Percentiles rank a stretch among this genome's conserved stretches.
Conservation (phyloP, 495 filamentous ascomycete species). For the Bacidia rubella region DNA sequence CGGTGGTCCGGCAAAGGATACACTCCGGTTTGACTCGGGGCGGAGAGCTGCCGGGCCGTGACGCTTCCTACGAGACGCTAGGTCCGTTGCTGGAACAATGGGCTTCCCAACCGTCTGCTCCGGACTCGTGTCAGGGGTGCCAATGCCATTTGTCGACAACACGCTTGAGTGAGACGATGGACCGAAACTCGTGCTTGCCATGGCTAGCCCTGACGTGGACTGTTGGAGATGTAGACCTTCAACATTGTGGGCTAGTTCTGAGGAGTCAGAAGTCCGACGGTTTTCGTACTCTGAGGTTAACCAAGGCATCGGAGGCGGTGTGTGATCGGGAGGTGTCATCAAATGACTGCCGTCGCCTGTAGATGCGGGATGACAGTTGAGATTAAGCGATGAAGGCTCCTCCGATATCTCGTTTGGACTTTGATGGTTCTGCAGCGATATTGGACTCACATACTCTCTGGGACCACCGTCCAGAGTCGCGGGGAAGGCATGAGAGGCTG, state of each 20-base stretch:
- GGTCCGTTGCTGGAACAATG: slow-evolving; percentile 23
- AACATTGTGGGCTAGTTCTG: slow-evolving; percentile 16
- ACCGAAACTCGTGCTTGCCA: slow-evolving; percentile 22
- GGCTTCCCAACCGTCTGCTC: slow-evolving; percentile 1
- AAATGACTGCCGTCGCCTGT: slow-evolving; percentile 13
- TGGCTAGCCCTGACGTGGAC: slow-evolving; percentile 10
- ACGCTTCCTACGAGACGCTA: slow-evolving; percentile 41
- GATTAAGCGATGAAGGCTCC: slow-evolving; percentile 15
- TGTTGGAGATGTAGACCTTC: slow-evolving; percentile 15
- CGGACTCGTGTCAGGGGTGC: slow-evolving; percentile 24
- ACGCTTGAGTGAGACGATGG: slow-evolving; percentile 24
- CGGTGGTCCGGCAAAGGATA: slow-evolving; percentile 27
- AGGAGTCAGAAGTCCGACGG: slow-evolving; percentile 15
- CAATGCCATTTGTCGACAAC: slow-evolving; percentile 27
- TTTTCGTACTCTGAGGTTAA: slow-evolving; percentile 5
- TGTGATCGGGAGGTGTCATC: slow-evolving; percentile 15
- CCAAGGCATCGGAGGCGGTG: slow-evolving; percentile 15
- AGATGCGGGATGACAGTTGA: slow-evolving; percentile 14
- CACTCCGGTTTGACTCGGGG: slow-evolving; percentile 26
- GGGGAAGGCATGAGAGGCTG: slow-evolving; percentile 1
- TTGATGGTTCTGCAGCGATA: neutral
- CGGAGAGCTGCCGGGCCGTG: slow-evolving; percentile 40
- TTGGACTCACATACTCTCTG: neutral
- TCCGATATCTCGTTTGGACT: slow-evolving; percentile 7
- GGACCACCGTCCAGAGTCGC: neutral